Evolutionary conservation across 2,329 filamentous ascomycete genomes (phyloP).

Genomic region (Karstenula rhodostoma): DNA sequence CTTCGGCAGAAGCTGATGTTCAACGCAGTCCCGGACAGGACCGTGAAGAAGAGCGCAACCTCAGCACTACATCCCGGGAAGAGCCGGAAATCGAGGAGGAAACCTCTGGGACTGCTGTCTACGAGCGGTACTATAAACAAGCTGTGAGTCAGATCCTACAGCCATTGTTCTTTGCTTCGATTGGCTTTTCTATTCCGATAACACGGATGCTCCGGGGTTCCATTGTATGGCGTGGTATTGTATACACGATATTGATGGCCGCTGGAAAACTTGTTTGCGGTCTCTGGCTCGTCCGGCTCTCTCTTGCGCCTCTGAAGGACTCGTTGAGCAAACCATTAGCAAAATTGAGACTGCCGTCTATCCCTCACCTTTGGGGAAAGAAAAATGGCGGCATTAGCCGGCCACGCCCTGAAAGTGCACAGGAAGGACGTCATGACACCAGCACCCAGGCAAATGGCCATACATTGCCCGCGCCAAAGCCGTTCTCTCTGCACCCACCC

Average conservation of each 20-base stretch:
- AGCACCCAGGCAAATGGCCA: constrained; percentile 17
- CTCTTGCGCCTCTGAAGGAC: constrained; percentile 26
- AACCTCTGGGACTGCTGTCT: constrained; percentile 46
- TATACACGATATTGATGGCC: constrained; percentile 76
- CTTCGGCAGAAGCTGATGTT: not conserved
- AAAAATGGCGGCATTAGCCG: constrained; percentile 9
- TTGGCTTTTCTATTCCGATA: constrained; percentile 82
- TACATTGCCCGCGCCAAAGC: constrained; percentile 51
- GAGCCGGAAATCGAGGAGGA: constrained; percentile 7
- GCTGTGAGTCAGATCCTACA: constrained; percentile 64
- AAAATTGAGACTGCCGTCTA: constrained; percentile 29
- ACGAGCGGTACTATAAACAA: constrained; percentile 57
- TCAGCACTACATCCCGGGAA: not conserved
- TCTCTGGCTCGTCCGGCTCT: constrained; percentile 51
- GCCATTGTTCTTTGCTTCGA: constrained; percentile 77
- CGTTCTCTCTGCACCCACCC: constrained; percentile 71
- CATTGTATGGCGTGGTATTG: constrained; percentile 75
- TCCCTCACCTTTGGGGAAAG: constrained; percentile 38
- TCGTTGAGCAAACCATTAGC: constrained; percentile 15
- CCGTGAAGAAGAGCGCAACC: not conserved
- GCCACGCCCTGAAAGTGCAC: not conserved
- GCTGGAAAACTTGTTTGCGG: constrained; percentile 56
- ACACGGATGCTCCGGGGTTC: constrained; percentile 69
- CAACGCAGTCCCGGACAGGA: not conserved
- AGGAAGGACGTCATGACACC: not conserved